Evolutionary conservation across 1,284 basidiomycete species (phyloP).

Genomic region (Ceratobasidium sp.): DNA sequence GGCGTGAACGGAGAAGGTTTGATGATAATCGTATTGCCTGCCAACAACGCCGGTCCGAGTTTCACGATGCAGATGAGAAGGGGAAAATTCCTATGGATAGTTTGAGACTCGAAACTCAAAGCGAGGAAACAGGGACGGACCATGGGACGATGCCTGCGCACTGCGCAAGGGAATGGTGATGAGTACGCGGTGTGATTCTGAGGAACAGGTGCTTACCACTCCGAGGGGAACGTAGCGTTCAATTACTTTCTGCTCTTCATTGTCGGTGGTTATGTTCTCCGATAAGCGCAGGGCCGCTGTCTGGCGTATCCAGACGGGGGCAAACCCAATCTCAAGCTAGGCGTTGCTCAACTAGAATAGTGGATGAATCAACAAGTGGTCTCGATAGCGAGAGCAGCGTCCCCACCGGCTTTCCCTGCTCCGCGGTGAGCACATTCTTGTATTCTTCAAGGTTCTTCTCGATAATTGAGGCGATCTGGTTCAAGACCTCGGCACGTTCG

Average conservation of each 20-base stretch:
- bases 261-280: not conserved
- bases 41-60: slow-evolving; percentile 88
- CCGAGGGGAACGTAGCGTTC: slow-evolving; percentile 24
- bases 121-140: not conserved
- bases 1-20: slow-evolving; percentile 95
- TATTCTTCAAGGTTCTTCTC: slow-evolving; percentile 33
- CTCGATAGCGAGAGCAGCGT: not conserved
- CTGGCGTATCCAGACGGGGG: not conserved
- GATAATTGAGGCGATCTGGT: slow-evolving; percentile 24
- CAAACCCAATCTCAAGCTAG: not conserved
- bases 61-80: slow-evolving; percentile 69
- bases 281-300: slow-evolving; percentile 1
- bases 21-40: slow-evolving; percentile 89
- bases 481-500: slow-evolving; percentile 31
- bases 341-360: slow-evolving; percentile 6
- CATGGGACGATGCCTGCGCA: slow-evolving; percentile 36
- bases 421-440: slow-evolving; percentile 10
- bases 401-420: slow-evolving; percentile 33
- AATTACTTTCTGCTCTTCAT: not conserved
- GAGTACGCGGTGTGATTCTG: not conserved
- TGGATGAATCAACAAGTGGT: not conserved
- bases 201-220: not conserved
- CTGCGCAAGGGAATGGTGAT: not conserved
- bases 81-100: slow-evolving; percentile 20
- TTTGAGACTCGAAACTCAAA: not conserved